Evolutionary conservation across 2,329 filamentous ascomycete species (phyloP), one percentile per base, ranked within the genome.

Genomic region (Acephala macrosclerotiorum): DNA sequence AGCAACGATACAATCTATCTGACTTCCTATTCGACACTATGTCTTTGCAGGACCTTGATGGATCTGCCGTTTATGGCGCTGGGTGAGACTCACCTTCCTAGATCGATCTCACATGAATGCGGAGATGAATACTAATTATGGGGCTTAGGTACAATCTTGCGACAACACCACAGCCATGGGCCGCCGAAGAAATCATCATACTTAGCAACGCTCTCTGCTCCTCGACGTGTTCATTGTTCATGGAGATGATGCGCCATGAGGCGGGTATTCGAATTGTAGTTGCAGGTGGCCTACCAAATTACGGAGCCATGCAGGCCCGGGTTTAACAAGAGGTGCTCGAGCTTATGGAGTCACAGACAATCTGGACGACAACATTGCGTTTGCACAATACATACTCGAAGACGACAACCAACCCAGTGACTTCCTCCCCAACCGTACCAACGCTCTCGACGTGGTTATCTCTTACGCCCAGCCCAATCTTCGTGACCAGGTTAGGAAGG

Each of bases 101-200:
- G 29, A 33, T 33, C 29, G 9, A 33, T 33, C 29, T 33, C 29
- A 33, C 9, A 33, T 33, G 4, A 33, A 33, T 33, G 29, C 9
- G 9, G 29, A 33, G 29, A 33, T 9, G 29, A 5, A 33, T 33
- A 9, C 29, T 33, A 33, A 33, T 9, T 33, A 4, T 4, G 4
- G 9, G 29, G 9, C 29, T 33, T 33, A 33, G 64, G 1, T 70
- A 66, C 18, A 63, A 71, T 6, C 60, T 64, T 5, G 38, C 38
- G 18, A 42, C 3, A 59, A 73, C 14, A 62, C 71, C 1, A 59
- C 67, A 18, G 58, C 62, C 0, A 68, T 70, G 47, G 68, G 75
- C 0, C 84, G 82, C 68, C 63, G 74, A 80, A 18, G 70, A 82
- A 45, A 79, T 82, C n/a, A 62, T 80, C 33, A 64, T 83, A 7